Percentiles rank a stretch among this genome's conserved stretches.
phyloP scores from a whole-genome alignment of 2,329 filamentous ascomycete species.

The Penicillium brasilianum region DNA sequence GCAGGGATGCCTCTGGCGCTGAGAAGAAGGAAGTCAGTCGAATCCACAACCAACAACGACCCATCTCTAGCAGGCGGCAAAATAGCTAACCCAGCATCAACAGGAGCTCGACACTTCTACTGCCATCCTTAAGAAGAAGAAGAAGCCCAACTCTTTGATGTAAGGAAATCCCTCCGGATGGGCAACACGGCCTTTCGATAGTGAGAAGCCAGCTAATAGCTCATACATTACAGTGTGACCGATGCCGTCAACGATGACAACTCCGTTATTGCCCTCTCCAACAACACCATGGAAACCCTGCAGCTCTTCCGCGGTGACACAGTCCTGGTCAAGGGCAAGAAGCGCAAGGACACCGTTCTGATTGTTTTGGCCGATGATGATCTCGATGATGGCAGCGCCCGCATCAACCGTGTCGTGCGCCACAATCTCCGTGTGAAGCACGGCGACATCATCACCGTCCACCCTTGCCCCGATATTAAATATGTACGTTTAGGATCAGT shows the following conservation, averaged over 20 bases:
- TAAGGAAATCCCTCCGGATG: constrained; percentile 53
- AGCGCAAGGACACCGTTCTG: constrained; percentile 97
- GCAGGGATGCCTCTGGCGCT: constrained; percentile 84
- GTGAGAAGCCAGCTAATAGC: constrained; percentile 28
- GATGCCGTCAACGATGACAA: constrained; percentile 99
- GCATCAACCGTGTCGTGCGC: constrained; percentile 97
- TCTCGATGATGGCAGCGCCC: constrained; percentile 93
- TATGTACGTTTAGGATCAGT: constrained; percentile 71
- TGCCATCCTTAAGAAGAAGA: constrained; percentile 99
- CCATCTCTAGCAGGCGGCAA: constrained; percentile 38
- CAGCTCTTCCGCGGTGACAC: constrained; percentile 99
- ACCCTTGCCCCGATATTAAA: constrained; percentile 99
- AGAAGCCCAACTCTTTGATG: constrained; percentile 99
- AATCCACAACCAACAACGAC: constrained; percentile 9
- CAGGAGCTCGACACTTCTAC: constrained; percentile 91
- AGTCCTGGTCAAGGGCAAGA: constrained; percentile 98
- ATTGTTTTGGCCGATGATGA: constrained; percentile 98
- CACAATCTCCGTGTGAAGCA: constrained; percentile 99
- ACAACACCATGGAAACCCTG: constrained; percentile 98
- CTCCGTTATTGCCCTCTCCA: constrained; percentile 97
- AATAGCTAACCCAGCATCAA: constrained; percentile 27
- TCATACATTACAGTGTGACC: constrained; percentile 71
- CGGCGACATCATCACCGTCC: constrained; percentile 95
- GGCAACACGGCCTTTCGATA: constrained; percentile 3
- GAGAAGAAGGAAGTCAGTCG: constrained; percentile 76